Percentiles rank a stretch among this genome's conserved stretches.
phyloP scores from a whole-genome alignment of 1,139 yeast genomes.

The Suzukiozyma palmioleophila region DNA sequence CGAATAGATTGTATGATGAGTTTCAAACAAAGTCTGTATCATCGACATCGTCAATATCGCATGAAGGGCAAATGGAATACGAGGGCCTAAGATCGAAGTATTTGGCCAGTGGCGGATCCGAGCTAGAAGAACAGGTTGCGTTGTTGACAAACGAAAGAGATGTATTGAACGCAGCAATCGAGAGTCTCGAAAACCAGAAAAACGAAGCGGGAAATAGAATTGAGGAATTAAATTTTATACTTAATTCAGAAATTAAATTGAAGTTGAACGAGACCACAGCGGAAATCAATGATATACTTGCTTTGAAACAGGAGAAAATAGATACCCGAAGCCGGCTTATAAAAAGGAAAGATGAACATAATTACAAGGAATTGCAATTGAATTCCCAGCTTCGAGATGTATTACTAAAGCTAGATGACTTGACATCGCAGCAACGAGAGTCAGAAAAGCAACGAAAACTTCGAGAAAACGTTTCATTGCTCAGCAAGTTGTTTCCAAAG shows the following conservation, averaged over 20 bases:
- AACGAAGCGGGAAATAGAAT: conserved; percentile 37
- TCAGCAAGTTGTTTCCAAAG: conserved; percentile 65
- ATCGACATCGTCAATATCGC: conserved; percentile 14
- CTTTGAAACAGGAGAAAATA: conserved; percentile 37
- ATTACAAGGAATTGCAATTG: conserved; percentile 47
- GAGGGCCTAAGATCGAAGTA: conserved; percentile 55
- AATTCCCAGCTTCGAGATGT: conserved; percentile 65
- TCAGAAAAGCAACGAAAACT: conserved; percentile 62
- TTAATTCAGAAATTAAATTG: conserved; percentile 28
- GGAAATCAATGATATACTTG: conserved; percentile 30
- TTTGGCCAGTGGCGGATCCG: conserved; percentile 54
- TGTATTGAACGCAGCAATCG: conserved; percentile 35
- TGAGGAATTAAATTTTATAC: conserved; percentile 25
- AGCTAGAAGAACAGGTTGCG: conserved; percentile 48
- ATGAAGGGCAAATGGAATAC: conserved; percentile 55
- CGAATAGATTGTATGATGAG: conserved; percentile 39
- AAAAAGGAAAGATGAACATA: conserved; percentile 41
- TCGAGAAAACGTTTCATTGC: conserved; percentile 65
- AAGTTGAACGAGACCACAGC: conserved; percentile 30
- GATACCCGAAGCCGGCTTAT: conserved; percentile 38
- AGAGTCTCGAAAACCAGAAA: conserved; percentile 41
- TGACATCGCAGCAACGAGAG: conserved; percentile 74
- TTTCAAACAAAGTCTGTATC: conserved; percentile 43
- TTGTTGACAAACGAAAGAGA: conserved; percentile 43
- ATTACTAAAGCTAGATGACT: conserved; percentile 60